Evolutionary conservation across 148 eudicot genomes (phyloP), one percentile per base, ranked within the genome.

Genomic region (Linanthus parryae): DNA sequence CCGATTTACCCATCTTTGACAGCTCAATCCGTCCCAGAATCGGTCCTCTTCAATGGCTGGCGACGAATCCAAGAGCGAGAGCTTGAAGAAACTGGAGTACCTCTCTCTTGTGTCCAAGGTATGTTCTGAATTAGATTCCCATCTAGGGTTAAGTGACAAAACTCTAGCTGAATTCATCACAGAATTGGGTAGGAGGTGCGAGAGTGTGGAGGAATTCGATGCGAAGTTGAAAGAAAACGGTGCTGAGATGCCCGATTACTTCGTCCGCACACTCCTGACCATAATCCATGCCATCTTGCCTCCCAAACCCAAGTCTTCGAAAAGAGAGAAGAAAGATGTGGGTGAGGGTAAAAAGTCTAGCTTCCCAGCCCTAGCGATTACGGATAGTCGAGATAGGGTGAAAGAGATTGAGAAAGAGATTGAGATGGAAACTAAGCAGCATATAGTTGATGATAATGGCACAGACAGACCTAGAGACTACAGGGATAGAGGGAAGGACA

Each of bases 251-350:
- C 98, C 96, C 6, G 96, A 87, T 68, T 87, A 92, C 18, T 84
- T 92, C 49, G 81, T 87, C 0, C 66, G 72, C 4, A 81, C 98
- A 2, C 60, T 92, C 18, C 61, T 87, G 0, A 87, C 81, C 0
- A 73, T 87, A 22, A 92, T 92, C 35, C 94, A 92, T 37, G 94
- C 98, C 0, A 84, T 92, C 69, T 65, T 87, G 56, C 96, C 96
- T 3, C 95, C 96, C 0, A 74, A 73, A 18, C 52, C 61, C 8
- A 80, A 80, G 47, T 64, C 57, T 2, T 41, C 48, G 9, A 64
- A 16, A 69, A 51, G 43, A 25, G 8, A 46, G 24, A 66, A 56
- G 58, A 58, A 54, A 6, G 68, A 31, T 5, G 69, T n/a, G 26
- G 8, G 7, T 13, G 66, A 48, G 15, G 68, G 44, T 19, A 33